A percentile compares a stretch with the other conserved stretches of the same genome.
These are phyloP conservation scores for Salinomyces thailandicus DNA, from an alignment of 2,329 filamentous ascomycete genomes.

Conservation along the genomic window DNA sequence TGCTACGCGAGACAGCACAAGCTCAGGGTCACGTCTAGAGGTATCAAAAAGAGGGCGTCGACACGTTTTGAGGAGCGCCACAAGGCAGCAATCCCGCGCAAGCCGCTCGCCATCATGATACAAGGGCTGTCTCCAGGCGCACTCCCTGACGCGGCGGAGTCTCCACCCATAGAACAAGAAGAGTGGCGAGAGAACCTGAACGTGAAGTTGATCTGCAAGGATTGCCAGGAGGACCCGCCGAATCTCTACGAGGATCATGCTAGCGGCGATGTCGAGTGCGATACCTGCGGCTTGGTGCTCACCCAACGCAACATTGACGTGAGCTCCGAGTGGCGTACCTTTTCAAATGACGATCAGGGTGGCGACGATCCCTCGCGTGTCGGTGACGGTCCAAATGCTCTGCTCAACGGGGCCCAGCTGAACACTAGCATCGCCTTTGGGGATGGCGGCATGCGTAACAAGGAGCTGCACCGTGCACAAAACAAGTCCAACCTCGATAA, in stretches of 20 bases:
- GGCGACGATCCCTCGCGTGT: conserved; percentile 97
- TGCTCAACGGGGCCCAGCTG: conserved; percentile 82
- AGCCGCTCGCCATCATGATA: conserved; percentile 23
- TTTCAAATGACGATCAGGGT: conserved; percentile 94
- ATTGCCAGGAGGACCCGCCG: conserved; percentile 86
- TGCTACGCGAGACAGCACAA: conserved; percentile 37
- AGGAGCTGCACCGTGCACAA: conserved; percentile 72
- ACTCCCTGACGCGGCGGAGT: conserved; percentile 29
- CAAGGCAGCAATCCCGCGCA: conserved; percentile 16
- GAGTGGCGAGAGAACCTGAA: conserved; percentile 76
- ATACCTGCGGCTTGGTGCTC: conserved; percentile 81
- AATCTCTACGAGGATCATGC: conserved; percentile 90
- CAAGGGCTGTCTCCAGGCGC: conserved; percentile 36
- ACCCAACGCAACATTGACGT: conserved; percentile 88
- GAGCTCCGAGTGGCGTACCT: conserved; percentile 96
- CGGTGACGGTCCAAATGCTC: conserved; percentile 80
- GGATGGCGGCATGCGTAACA: conserved; percentile 58
- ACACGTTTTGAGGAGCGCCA: conserved; percentile 26
- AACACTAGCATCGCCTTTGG: conserved; percentile 80
- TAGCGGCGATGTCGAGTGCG: conserved; percentile 84
- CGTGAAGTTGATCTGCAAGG: conserved; percentile 72
- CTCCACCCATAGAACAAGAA: conserved; percentile 26
- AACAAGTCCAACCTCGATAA: conserved; percentile 75
- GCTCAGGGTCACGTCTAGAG: conserved; percentile 33
- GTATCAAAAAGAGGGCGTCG: conserved; percentile 33